These are phyloP conservation scores for Xylaria sp. DNA, from an alignment of 495 filamentous ascomycete species.

Conservation along the genomic window DNA sequence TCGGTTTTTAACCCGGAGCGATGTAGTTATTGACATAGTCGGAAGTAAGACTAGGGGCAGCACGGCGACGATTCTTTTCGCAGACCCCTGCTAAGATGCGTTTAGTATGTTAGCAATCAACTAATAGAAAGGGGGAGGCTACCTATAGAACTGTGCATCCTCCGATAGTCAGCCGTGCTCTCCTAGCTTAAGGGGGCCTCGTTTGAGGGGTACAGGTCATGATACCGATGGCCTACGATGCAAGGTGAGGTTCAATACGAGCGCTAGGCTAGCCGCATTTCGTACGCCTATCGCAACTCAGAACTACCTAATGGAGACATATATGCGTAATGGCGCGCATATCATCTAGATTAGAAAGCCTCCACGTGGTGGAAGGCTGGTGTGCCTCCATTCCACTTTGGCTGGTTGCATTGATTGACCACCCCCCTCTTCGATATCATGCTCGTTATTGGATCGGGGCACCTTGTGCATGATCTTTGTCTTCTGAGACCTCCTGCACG, in stretches of 20 bases:
- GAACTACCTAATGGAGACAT: background rate
- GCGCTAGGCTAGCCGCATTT: background rate
- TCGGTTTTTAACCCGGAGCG: background rate
- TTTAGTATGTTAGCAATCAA: background rate
- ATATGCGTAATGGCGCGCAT: constrained; percentile 3
- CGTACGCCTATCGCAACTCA: background rate
- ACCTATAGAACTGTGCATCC: background rate
- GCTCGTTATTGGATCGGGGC: constrained; percentile 10
- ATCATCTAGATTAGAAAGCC: background rate
- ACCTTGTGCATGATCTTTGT: background rate
- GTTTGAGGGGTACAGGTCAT: background rate
- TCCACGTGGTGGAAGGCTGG: constrained; percentile 17
- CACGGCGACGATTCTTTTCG: background rate
- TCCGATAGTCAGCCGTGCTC: too few species aligned
- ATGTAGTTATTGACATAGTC: background rate
- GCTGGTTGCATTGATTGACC: background rate
- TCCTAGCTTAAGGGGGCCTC: background rate
- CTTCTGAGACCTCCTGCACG: background rate
- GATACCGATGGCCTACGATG: background rate
- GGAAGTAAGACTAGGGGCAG: background rate
- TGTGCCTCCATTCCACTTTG: background rate
- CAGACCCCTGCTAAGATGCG: background rate
- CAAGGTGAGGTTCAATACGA: background rate
- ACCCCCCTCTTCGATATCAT: constrained; percentile 7
- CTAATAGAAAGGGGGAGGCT: background rate